These are phyloP conservation scores for Crithidia thermophila DNA, from an alignment of 208 protist species.

Conservation along the genomic window DNA sequence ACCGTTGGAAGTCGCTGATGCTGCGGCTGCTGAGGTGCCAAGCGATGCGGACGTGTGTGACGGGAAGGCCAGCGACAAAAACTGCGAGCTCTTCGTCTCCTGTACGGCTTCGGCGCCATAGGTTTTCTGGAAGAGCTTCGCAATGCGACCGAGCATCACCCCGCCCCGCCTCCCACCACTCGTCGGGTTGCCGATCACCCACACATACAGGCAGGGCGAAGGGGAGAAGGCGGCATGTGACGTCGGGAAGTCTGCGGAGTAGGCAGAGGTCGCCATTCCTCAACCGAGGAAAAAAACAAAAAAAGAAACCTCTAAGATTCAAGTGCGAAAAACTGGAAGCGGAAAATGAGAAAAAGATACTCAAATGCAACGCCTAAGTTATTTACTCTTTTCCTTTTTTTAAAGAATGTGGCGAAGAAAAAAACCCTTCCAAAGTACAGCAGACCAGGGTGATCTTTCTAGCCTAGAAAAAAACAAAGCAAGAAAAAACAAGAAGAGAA, in stretches of 20 bases:
- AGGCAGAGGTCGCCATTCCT: background rate
- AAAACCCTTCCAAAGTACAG: no score
- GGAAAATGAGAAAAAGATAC: no score
- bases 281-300: background rate
- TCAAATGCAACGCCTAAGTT: no score
- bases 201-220: constrained; percentile 25
- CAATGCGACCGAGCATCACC: constrained; percentile 11
- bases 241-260: background rate
- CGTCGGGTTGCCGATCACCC: constrained; percentile 65
- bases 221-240: background rate
- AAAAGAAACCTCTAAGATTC: no score
- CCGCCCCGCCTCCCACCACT: constrained; percentile 47
- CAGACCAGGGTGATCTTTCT: background rate
- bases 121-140: constrained; percentile 12
- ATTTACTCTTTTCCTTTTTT: no score
- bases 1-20: no score
- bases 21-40: background rate
- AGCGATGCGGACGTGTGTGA: background rate
- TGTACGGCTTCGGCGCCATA: constrained; percentile 9
- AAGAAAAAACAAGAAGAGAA: constrained; percentile 15
- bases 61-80: constrained; percentile 2
- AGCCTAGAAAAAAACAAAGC: constrained; percentile 7
- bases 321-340: no score
- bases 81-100: constrained; percentile 18
- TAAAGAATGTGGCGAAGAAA: no score